A percentile compares a stretch with the other conserved stretches of the same genome.
phyloP scores from a whole-genome alignment of 148 eudicot species.

The Camellia granthamiana region DNA sequence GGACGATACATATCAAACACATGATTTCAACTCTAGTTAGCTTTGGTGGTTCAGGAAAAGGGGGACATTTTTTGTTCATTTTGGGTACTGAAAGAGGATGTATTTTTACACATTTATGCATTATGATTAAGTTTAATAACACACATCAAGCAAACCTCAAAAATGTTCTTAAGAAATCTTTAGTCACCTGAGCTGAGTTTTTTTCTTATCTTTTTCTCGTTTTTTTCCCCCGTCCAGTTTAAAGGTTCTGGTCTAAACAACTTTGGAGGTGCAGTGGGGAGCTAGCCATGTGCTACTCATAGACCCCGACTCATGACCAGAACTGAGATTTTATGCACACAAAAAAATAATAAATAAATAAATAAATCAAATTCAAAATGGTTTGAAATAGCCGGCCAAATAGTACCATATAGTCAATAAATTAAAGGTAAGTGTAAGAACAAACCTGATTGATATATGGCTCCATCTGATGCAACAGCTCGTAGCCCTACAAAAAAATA shows the following conservation, averaged over 20 bases:
- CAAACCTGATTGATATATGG: conserved; percentile 95
- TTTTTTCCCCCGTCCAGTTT: background rate
- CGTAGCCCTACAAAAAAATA: conserved; percentile 68
- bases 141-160: background rate
- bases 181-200: no score
- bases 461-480: conserved; percentile 99
- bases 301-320: background rate
- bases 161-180: background rate
- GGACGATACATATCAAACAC: background rate
- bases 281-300: background rate
- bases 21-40: background rate
- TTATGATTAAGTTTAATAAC: background rate
- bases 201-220: background rate
- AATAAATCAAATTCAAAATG: background rate
- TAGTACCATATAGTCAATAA: background rate
- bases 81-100: background rate
- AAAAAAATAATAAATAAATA: background rate
- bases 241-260: background rate
- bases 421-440: conserved; percentile 1
- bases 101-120: background rate
- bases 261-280: background rate
- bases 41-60: background rate
- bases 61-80: background rate
- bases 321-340: background rate
- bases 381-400: background rate